A percentile compares a stretch with the other conserved stretches of the same genome.
phyloP scores from a whole-genome alignment of 139 green algal genomes.

The Trebouxia sp. region DNA sequence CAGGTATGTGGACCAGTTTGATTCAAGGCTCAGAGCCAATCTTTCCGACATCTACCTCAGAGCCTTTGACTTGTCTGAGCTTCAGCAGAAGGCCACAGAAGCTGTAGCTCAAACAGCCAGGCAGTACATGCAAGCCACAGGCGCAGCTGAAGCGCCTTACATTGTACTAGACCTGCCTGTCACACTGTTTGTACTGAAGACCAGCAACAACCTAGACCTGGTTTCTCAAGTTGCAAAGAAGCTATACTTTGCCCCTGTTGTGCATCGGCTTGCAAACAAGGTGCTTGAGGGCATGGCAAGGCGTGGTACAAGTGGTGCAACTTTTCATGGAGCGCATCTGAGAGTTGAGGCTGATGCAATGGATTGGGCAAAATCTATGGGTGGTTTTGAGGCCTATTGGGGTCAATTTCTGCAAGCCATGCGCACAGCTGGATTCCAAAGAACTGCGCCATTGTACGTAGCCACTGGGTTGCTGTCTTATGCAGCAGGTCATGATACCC shows the following conservation, averaged over 20 bases:
- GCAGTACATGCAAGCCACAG: not conserved
- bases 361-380: not conserved
- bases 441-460: not conserved
- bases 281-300: no score
- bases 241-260: not conserved
- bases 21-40: no score
- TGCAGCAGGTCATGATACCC: not conserved
- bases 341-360: not conserved
- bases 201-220: not conserved
- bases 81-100: no score
- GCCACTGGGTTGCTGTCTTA: not conserved
- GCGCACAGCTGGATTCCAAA: not conserved
- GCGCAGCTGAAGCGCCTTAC: not conserved
- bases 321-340: not conserved
- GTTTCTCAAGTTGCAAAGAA: not conserved
- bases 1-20: no score
- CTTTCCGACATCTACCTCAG: no score
- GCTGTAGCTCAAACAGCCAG: no score
- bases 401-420: not conserved
- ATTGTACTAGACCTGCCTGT: not conserved
- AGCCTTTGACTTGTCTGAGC: no score
- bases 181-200: not conserved
- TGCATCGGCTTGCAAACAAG: not conserved
- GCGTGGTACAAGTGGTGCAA: no score
- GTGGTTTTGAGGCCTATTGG: not conserved